Evolutionary conservation across 31 red algal species (phyloP).

Genomic region (Endocladia muricata): DNA sequence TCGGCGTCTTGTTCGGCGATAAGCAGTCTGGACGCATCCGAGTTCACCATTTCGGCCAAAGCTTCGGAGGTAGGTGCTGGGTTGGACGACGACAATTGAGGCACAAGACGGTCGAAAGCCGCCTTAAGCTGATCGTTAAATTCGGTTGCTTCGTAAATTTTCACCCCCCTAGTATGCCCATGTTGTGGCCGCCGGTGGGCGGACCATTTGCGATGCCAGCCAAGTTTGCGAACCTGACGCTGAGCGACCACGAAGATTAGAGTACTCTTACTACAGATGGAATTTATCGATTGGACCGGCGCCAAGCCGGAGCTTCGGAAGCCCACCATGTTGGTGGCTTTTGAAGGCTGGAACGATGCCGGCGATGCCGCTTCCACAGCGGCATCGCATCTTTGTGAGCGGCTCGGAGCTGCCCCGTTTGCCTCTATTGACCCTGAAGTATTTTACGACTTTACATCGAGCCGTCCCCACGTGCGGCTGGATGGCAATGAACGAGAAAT

Average conservation of each 20-base stretch:
- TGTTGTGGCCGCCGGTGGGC: not conserved
- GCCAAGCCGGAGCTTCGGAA: too few relatives aligned
- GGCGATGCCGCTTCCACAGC: not conserved
- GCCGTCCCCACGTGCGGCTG: too few relatives aligned
- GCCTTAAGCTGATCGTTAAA: not conserved
- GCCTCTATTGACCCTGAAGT: not conserved
- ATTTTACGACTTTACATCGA: too few relatives aligned
- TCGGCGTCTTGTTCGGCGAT: not conserved
- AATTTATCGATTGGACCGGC: too few relatives aligned
- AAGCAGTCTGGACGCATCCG: not conserved
- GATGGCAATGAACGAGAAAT: too few relatives aligned
- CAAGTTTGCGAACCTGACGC: too few relatives aligned
- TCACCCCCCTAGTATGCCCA: not conserved
- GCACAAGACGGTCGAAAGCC: not conserved
- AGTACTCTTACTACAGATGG: too few relatives aligned
- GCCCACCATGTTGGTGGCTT: too few relatives aligned
- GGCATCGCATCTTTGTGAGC: not conserved
- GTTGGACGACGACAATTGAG: not conserved
- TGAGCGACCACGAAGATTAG: too few relatives aligned
- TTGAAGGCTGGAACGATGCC: constrained; percentile 3
- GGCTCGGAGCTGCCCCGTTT: not conserved
- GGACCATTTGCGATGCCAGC: too few relatives aligned
- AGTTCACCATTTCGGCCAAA: not conserved
- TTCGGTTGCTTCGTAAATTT: not conserved
- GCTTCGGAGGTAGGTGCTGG: not conserved